Evolutionary conservation across 129 eudicot species (phyloP).

Genomic region (Tagetes patula): DNA sequence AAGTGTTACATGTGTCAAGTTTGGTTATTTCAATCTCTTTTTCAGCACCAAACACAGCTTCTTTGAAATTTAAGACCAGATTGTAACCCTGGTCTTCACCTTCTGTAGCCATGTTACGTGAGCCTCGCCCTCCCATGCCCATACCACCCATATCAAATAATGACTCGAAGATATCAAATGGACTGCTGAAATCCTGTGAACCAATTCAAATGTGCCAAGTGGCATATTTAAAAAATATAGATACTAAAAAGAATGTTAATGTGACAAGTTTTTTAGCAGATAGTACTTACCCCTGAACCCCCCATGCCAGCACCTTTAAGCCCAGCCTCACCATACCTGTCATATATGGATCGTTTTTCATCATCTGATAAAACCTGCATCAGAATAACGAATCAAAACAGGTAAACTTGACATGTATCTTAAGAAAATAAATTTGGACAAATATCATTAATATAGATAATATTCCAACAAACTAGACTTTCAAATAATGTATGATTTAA

Average conservation of each 20-base stretch:
- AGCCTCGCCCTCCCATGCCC: slow-evolving; percentile 85
- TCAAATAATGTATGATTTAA: no score
- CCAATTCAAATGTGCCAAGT: slow-evolving; percentile 17
- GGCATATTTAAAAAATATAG: not conserved
- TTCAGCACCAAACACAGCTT: slow-evolving; percentile 86
- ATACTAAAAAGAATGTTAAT: not conserved
- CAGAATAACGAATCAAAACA: not conserved
- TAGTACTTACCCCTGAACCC: slow-evolving; percentile 74
- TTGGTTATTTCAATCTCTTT: slow-evolving; percentile 77
- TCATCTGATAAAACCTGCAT: slow-evolving; percentile 87
- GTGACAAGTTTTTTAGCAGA: not conserved
- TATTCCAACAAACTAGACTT: no score
- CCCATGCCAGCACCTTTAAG: slow-evolving; percentile 88
- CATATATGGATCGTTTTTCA: slow-evolving; percentile 94
- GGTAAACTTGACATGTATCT: not conserved
- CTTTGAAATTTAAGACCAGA: slow-evolving; percentile 74
- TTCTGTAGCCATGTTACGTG: slow-evolving; percentile 63
- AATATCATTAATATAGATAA: no score
- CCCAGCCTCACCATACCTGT: slow-evolving; percentile 91
- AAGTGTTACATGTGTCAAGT: slow-evolving; percentile 69
- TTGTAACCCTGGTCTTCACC: slow-evolving; percentile 88
- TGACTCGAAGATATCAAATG: slow-evolving; percentile 80
- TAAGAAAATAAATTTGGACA: no score
- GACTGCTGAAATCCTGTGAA: slow-evolving; percentile 81
- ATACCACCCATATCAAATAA: slow-evolving; percentile 69